These are phyloP conservation scores for Aspergillus clavatus DNA, from an alignment of 2,329 filamentous ascomycete genomes.

Conservation along the genomic window DNA sequence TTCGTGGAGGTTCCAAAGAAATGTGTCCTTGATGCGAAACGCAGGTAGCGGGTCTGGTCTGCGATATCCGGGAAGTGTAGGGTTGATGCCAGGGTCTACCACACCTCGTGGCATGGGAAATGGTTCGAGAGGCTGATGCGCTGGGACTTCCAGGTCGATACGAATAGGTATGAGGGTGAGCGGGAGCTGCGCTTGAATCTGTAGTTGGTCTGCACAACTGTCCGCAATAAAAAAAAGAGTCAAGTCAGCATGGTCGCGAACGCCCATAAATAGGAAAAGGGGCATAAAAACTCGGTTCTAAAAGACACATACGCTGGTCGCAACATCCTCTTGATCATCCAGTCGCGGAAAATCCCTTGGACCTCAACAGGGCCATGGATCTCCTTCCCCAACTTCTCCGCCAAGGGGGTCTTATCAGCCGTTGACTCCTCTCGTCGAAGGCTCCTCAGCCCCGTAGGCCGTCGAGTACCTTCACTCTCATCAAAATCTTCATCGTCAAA, in stretches of 20 bases:
- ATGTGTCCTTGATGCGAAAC: conserved; percentile 89
- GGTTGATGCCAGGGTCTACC: conserved; percentile 48
- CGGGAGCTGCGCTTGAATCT: conserved; percentile 69
- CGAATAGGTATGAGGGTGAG: conserved; percentile 91
- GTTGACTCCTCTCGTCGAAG: conserved; percentile 69
- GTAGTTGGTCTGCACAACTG: conserved; percentile 54
- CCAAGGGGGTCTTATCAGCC: conserved; percentile 58
- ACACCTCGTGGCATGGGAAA: conserved; percentile 43
- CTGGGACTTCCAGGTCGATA: conserved; percentile 86
- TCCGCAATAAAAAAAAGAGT: conserved; percentile 6
- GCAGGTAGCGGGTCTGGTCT: conserved; percentile 73
- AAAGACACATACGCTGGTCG: conserved; percentile 39
- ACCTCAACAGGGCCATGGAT: conserved; percentile 71
- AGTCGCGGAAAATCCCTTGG: conserved; percentile 89
- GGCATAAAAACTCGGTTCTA: conserved; percentile 3
- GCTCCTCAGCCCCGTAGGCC: conserved; percentile 76
- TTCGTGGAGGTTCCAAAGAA: conserved; percentile 96
- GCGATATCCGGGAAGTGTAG: conserved; percentile 71
- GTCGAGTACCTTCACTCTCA: conserved; percentile 62
- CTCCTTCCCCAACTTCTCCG: conserved; percentile 80
- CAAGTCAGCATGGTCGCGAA: conserved; percentile 18
- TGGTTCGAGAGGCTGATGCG: conserved; percentile 52
- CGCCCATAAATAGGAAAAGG: conserved; percentile 5
- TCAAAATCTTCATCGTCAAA: conserved; percentile 69
- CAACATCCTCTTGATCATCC: conserved; percentile 71